Conservation (phyloP, 352 stramenopile species). For the Globisporangium nagaii region DNA sequence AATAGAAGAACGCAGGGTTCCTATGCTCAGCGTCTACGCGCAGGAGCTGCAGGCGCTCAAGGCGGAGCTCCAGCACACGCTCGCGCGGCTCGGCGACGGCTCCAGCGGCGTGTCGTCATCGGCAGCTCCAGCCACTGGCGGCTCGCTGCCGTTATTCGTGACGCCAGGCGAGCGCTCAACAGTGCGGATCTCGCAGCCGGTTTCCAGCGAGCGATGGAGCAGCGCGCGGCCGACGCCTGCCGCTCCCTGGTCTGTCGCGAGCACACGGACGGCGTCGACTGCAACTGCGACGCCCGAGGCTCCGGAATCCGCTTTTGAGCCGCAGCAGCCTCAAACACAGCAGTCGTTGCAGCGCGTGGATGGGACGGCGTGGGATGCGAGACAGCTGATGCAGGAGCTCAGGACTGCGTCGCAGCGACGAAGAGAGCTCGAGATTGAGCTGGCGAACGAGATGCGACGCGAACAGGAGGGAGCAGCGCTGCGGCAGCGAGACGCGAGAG, state of each 20-base stretch:
- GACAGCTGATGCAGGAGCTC: conserved; percentile 33
- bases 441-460: conserved; percentile 25
- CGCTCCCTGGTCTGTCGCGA: conserved; percentile 2
- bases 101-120: neutral
- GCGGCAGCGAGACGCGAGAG: neutral
- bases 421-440: conserved; percentile 26
- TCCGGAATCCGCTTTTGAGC: neutral
- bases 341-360: neutral
- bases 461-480: conserved; percentile 15
- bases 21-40: conserved; percentile 21
- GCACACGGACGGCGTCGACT: conserved; percentile 8
- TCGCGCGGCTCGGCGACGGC: conserved; percentile 28
- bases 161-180: neutral
- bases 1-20: too few relatives aligned
- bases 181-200: too few relatives aligned
- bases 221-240: neutral
- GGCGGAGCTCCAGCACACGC: conserved; percentile 43
- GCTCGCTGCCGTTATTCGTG: neutral
- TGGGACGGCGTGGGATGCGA: conserved; percentile 14
- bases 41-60: conserved; percentile 59
- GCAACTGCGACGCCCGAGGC: neutral
- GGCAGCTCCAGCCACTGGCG: neutral
- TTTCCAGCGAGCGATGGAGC: neutral
- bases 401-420: conserved; percentile 23
- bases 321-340: neutral